These are phyloP conservation scores for Aspergillus hancockii DNA, from an alignment of 495 filamentous ascomycete species.

Conservation along the genomic window DNA sequence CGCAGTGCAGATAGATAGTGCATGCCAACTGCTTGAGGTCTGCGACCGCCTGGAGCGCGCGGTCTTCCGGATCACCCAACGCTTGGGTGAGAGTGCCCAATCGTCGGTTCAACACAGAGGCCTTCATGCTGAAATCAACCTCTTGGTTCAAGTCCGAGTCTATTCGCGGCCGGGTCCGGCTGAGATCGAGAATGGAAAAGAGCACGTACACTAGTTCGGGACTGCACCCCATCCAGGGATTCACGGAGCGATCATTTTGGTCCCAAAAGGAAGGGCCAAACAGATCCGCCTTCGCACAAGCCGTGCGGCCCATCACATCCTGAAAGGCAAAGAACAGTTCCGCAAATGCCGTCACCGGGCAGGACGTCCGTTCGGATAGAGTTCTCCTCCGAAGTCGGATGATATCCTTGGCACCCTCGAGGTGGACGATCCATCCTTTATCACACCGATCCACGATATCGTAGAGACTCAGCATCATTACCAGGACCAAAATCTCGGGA, in stretches of 20 bases:
- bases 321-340: slow-evolving; percentile 29
- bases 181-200: slow-evolving; percentile 19
- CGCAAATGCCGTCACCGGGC: slow-evolving; percentile 10
- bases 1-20: slow-evolving; percentile 21
- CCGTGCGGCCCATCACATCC: slow-evolving; percentile 28
- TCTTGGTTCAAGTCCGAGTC: background rate
- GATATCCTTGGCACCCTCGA: slow-evolving; percentile 25
- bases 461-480: slow-evolving; percentile 28
- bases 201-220: slow-evolving; percentile 20
- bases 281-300: slow-evolving; percentile 25
- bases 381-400: slow-evolving; percentile 17
- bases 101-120: slow-evolving; percentile 4
- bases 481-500: slow-evolving; percentile 22
- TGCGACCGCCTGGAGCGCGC: slow-evolving; percentile 10
- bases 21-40: slow-evolving; percentile 20
- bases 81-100: slow-evolving; percentile 6
- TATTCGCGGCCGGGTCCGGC: slow-evolving; percentile 10
- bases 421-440: slow-evolving; percentile 25
- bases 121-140: slow-evolving; percentile 5
- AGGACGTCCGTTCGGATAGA: background rate
- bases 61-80: slow-evolving; percentile 4
- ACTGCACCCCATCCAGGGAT: slow-evolving; percentile 24
- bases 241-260: slow-evolving; percentile 12
- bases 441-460: slow-evolving; percentile 28
- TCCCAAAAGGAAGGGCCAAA: slow-evolving; percentile 25